These are phyloP conservation scores for Fusarium sp. DNA, from an alignment of 2,329 filamentous ascomycete genomes.

Conservation along the genomic window DNA sequence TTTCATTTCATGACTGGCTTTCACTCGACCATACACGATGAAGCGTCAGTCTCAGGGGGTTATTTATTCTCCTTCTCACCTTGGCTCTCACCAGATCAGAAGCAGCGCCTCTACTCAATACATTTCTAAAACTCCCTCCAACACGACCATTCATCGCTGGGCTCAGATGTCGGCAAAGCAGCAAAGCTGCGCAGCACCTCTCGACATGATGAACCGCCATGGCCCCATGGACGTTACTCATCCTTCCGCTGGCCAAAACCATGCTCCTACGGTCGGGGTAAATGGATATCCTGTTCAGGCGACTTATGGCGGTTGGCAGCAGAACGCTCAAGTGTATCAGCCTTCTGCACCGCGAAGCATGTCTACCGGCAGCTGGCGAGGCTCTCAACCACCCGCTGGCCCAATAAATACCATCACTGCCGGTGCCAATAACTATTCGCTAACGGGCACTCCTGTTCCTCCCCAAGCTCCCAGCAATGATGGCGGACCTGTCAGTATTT, in stretches of 20 bases:
- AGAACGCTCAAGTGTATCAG: slow-evolving; percentile 11
- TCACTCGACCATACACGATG: not conserved
- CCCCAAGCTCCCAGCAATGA: not conserved
- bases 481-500: slow-evolving; percentile 28
- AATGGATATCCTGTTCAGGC: slow-evolving; percentile 15
- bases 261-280: not conserved
- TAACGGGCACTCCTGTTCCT: slow-evolving; percentile 3
- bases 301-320: slow-evolving; percentile 26
- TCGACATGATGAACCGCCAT: not conserved
- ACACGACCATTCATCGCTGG: slow-evolving; percentile 1
- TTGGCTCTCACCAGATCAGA: not conserved
- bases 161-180: not conserved
- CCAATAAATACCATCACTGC: slow-evolving; percentile 5
- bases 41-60: slow-evolving; percentile 2
- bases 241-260: slow-evolving; percentile 7
- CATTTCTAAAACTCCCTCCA: slow-evolving; percentile 1
- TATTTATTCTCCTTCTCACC: not conserved
- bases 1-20: not conserved
- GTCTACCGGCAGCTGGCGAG: slow-evolving; percentile 37
- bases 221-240: slow-evolving; percentile 12
- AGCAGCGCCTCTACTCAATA: slow-evolving; percentile 8
- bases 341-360: slow-evolving; percentile 35
- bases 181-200: not conserved
- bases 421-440: slow-evolving; percentile 23
- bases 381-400: slow-evolving; percentile 15